Evolutionary conservation across 345 rosid species (phyloP).

Genomic region (Aquilaria yunnanensis): DNA sequence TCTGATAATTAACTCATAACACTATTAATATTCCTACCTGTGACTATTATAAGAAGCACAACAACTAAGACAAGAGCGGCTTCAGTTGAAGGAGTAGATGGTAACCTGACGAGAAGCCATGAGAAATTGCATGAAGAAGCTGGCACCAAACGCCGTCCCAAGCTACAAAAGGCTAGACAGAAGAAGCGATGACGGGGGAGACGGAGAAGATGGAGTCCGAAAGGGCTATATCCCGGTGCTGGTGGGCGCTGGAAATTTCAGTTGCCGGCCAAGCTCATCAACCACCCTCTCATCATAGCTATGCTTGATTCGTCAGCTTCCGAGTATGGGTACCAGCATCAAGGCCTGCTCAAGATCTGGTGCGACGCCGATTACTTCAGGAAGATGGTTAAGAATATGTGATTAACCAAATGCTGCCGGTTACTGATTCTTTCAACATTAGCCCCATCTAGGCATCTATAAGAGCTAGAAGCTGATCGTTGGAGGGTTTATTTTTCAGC

Average conservation of each 20-base stretch:
- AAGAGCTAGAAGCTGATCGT: no score
- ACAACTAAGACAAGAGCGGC: no score
- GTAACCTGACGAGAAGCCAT: no score
- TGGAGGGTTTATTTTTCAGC: no score
- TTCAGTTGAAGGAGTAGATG: no score
- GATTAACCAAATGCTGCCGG: not conserved
- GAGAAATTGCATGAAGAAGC: no score
- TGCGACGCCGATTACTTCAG: conserved; percentile 19
- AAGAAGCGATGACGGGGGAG: not conserved
- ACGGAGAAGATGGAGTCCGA: conserved; percentile 1
- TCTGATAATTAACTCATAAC: no score
- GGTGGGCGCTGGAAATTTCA: conserved; percentile 17
- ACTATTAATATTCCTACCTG: no score
- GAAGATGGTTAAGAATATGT: conserved; percentile 10
- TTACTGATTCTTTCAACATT: no score
- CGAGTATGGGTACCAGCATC: conserved; percentile 18
- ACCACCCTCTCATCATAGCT: conserved; percentile 17
- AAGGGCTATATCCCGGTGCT: conserved; percentile 29
- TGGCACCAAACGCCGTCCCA: no score
- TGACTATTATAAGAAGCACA: no score
- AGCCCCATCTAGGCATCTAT: no score
- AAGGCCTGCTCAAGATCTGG: conserved; percentile 24
- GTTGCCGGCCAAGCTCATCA: conserved; percentile 25
- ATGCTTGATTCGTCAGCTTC: conserved; percentile 23
- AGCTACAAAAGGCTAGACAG: not conserved